Evolutionary conservation across 768 basidiomycete species (phyloP), one percentile per base, ranked within the genome.

Genomic region (Mycena latifolia): DNA sequence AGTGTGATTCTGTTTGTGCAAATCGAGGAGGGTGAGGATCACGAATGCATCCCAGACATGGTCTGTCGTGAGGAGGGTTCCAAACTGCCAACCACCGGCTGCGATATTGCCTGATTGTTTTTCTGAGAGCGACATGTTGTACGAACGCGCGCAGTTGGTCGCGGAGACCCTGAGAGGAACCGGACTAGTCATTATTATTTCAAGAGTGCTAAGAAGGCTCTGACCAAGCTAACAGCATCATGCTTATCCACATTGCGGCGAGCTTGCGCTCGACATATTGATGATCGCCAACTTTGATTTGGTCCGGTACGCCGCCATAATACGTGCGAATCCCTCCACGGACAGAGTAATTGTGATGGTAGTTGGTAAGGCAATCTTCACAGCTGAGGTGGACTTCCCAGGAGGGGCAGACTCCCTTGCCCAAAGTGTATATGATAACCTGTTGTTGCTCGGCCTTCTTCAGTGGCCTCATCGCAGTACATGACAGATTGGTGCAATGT

Each of bases 1-100:
- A 7, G 27, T 27, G 6, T 47, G 50, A 0, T 60, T 66, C 0
- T 45, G 52, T 2, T 66, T 6, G 24, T 62, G 37, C 53, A 77
- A 73, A 9, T 78, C 67, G 12, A 80, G 72, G 2, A 78, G 69
- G 1, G 74, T 63, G 12, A 69, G 22, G 6, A 74, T 68, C 18
- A 76, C 53, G 51, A 78, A 80, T 0, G 67, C 72, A 66, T 77
- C 74, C 74, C 77, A 79, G 18, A 79, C 72, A 41, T 79, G 74
- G 14, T 77, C 69, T 3, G 71, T 70, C 0, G 71, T 65, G 2
- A 76, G 65, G 18, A 22, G 0, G 17, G 41, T 39, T 54, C 67
- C 18, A 47, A 78, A 72, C 31, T 70, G 55, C 76, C 75, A 78
- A 4, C 66, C 71, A 8, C 24, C 47, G 9, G 41, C 50, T n/a